Evolutionary conservation across 768 basidiomycete genomes (phyloP), one percentile per base, ranked within the genome.

Genomic region (Pisolithus tinctorius): DNA sequence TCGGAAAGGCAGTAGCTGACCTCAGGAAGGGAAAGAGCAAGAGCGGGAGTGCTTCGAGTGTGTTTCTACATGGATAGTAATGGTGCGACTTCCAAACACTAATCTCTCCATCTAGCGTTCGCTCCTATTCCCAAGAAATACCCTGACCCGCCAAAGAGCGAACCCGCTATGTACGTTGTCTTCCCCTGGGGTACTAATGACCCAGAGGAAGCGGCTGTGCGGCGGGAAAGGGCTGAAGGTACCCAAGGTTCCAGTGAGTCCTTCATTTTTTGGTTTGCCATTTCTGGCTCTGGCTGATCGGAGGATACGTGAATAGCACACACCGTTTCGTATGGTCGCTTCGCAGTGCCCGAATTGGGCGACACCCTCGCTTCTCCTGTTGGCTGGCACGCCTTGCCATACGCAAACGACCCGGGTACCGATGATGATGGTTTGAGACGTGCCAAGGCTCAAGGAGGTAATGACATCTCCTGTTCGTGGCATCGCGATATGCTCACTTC

Each of bases 381-480:
- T 42, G 95, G 95, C 4, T 99, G 95, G 95, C 95, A 99, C 63
- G 64, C 84, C 0, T 73, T 97, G 45, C 93, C 93, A 13, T 75
- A 74, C 55, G 59, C 69, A 7, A 78, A 82, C 56, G 89, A 93
- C 60, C 90, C 92, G 0, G 65, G 69, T 14, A 9, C 23, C 29
- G 47, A 52, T 44, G 50, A 59, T 44, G 48, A 53, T 58, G 42
- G 56, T 58, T n/a, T 34, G 30, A 30, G 53, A 62, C 64, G 34
- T 1, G 38, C 52, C 31, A 43, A 45, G 47, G 10, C 25, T 16
- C 3, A 30, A 0, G 57, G 54, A 37, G 40, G 62, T 62, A 44
- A 45, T 55, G 47, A 3, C 40, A 29, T 20, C 11, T 10, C 20
- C 1, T 29, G 14, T 4, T 20, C 40, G n/a, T 13, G 17, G 6